A percentile compares a stretch with the other conserved stretches of the same genome.
phyloP scores from a whole-genome alignment of 2,329 filamentous ascomycete species.

The Aspergillus tamarii region DNA sequence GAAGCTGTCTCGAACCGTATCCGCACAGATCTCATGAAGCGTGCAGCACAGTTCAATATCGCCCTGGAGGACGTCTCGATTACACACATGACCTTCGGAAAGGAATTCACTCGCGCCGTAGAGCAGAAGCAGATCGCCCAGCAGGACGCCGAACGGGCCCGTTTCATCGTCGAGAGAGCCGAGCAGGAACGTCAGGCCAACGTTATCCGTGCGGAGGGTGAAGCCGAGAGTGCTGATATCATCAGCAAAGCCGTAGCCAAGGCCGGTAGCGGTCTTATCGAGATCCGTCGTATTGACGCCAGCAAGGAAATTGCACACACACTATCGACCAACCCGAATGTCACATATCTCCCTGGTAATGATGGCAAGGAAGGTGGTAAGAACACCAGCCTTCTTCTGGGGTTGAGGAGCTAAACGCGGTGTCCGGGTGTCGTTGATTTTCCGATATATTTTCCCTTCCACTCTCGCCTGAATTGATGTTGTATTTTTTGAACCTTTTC shows the following conservation, averaged over 20 bases:
- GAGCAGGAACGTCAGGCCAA: slow-evolving; percentile 99
- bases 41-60: slow-evolving; percentile 97
- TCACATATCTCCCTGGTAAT: slow-evolving; percentile 87
- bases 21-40: slow-evolving; percentile 85
- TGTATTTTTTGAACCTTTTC: slow-evolving; percentile 7
- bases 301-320: slow-evolving; percentile 94
- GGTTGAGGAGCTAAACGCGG: slow-evolving; percentile 58
- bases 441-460: slow-evolving; percentile 16
- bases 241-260: slow-evolving; percentile 93
- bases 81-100: slow-evolving; percentile 99
- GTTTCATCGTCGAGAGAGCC: slow-evolving; percentile 97
- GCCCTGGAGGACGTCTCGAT: slow-evolving; percentile 98
- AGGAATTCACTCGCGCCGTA: slow-evolving; percentile 97
- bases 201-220: slow-evolving; percentile 96
- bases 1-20: slow-evolving; percentile 96
- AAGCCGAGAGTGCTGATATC: slow-evolving; percentile 94
- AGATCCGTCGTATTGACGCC: slow-evolving; percentile 97
- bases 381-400: slow-evolving; percentile 68
- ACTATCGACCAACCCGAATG: slow-evolving; percentile 86
- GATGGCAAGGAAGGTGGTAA: slow-evolving; percentile 60
- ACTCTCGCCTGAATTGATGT: slow-evolving; percentile 2
- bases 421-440: slow-evolving; percentile 28
- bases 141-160: slow-evolving; percentile 94
- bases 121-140: slow-evolving; percentile 99
- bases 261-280: slow-evolving; percentile 87